Evolutionary conservation across 495 filamentous ascomycete genomes (phyloP).

Genomic region (Podospora pseudopauciseta): DNA sequence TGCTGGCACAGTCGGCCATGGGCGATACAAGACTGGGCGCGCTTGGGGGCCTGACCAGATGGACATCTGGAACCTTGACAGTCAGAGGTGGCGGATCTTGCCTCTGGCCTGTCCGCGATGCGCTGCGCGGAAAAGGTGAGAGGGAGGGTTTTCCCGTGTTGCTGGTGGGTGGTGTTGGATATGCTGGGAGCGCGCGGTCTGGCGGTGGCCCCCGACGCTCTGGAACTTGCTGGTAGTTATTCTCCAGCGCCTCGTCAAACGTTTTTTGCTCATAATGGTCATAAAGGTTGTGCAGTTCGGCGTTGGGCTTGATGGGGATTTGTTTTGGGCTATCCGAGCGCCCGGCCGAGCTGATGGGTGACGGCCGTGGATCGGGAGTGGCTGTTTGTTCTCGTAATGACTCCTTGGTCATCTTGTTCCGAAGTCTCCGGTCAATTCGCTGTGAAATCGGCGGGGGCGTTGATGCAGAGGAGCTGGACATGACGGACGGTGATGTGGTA

Average conservation of each 20-base stretch:
- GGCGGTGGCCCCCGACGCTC: constrained; percentile 9
- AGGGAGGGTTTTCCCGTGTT: constrained; percentile 17
- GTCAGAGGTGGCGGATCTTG: constrained; percentile 11
- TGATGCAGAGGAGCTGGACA: constrained; percentile 33
- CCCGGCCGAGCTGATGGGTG: not conserved
- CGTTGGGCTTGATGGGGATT: constrained; percentile 27
- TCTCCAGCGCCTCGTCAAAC: constrained; percentile 39
- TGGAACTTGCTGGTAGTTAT: constrained; percentile 21
- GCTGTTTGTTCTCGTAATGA: constrained; percentile 27
- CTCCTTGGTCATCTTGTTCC: constrained; percentile 33
- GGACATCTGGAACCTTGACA: constrained; percentile 12
- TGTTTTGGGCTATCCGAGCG: constrained; percentile 7
- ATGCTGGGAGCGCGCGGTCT: constrained; percentile 10
- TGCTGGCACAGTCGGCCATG: constrained; percentile 40
- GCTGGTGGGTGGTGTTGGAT: constrained; percentile 15
- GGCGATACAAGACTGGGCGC: constrained; percentile 24
- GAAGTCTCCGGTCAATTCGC: constrained; percentile 25
- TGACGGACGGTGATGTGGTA: constrained; percentile 40
- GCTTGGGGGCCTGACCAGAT: not conserved
- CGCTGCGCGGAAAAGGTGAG: constrained; percentile 19
- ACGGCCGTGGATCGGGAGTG: constrained; percentile 6
- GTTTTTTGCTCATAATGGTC: constrained; percentile 52
- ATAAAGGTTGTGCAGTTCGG: constrained; percentile 43
- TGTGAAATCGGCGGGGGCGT: constrained; percentile 28
- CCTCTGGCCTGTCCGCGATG: constrained; percentile 6